Evolutionary conservation across 768 basidiomycete species (phyloP).

Genomic region (Rhodotorula taiwanensis): DNA sequence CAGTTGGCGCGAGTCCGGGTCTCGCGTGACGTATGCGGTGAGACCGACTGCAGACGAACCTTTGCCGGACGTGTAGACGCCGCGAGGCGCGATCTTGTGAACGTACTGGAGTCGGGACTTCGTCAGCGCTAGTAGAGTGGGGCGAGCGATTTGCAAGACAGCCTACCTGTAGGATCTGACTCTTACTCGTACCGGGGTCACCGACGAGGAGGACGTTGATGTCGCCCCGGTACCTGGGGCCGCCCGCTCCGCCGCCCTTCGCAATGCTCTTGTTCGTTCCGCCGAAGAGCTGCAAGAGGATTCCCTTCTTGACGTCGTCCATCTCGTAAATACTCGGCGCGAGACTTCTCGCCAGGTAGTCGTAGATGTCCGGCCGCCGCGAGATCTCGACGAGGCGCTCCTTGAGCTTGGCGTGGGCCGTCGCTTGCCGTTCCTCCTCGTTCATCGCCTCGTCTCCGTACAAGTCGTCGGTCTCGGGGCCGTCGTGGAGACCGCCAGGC

Average conservation of each 20-base stretch:
- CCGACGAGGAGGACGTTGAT: conserved; percentile 96
- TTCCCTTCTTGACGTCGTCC: conserved; percentile 99
- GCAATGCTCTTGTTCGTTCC: conserved; percentile 95
- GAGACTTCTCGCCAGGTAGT: conserved; percentile 70
- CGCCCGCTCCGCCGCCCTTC: conserved; percentile 86
- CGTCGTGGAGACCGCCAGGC: conserved; percentile 41
- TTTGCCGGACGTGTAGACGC: conserved; percentile 95
- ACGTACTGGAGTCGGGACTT: conserved; percentile 66
- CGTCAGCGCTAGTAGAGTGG: too few species aligned
- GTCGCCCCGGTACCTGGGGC: conserved; percentile 92
- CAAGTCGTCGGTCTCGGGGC: conserved; percentile 36
- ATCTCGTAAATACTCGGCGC: conserved; percentile 96
- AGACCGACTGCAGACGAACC: conserved; percentile 97
- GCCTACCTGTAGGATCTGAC: conserved; percentile 80
- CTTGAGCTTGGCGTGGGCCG: conserved; percentile 51
- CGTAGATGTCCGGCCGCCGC: conserved; percentile 72
- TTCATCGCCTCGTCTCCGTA: conserved; percentile 43
- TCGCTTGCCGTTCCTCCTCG: conserved; percentile 46
- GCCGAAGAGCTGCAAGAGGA: conserved; percentile 88
- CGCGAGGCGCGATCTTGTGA: conserved; percentile 94
- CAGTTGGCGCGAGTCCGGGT: conserved; percentile 95
- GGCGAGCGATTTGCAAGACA: too few species aligned
- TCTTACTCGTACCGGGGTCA: conserved; percentile 95
- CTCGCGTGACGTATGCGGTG: conserved; percentile 95
- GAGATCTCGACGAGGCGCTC: conserved; percentile 67